phyloP scores from a whole-genome alignment of 1,284 basidiomycete genomes.

The Meripilus lineatus region DNA sequence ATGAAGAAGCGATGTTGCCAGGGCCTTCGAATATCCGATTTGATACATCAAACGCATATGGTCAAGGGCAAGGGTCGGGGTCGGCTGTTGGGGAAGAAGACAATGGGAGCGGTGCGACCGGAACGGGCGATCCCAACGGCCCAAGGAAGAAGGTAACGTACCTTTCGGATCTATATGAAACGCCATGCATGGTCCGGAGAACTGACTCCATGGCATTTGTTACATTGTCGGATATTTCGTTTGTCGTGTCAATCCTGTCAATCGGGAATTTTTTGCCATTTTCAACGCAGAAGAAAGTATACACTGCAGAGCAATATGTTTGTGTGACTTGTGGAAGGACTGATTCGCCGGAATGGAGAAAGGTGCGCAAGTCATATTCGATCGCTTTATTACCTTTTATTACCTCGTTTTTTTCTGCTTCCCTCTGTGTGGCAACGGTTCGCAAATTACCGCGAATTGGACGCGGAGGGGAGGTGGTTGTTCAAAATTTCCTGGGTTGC shows the following conservation, averaged over 20 bases:
- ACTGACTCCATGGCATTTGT: slow-evolving; percentile 1
- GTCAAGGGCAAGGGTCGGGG: neutral
- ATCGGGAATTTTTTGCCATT: too few species aligned
- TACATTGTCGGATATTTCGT: neutral
- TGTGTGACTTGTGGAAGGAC: slow-evolving; percentile 77
- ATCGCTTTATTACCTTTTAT: slow-evolving; percentile 11
- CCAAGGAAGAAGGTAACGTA: slow-evolving; percentile 42
- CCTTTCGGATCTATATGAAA: too few species aligned
- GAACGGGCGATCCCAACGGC: neutral
- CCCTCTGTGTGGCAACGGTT: too few species aligned
- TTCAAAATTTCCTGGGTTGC: too few species aligned
- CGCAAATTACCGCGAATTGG: too few species aligned
- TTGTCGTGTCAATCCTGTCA: too few species aligned
- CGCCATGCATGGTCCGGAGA: too few species aligned
- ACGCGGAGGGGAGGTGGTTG: too few species aligned
- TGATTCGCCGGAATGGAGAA: slow-evolving; percentile 82
- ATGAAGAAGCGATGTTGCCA: slow-evolving; percentile 10
- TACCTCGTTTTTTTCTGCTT: slow-evolving; percentile 17
- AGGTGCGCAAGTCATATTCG: slow-evolving; percentile 39
- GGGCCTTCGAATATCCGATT: slow-evolving; percentile 2
- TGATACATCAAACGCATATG: slow-evolving; percentile 1
- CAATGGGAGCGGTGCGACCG: neutral
- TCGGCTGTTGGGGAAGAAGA: slow-evolving; percentile 12
- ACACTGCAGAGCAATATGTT: slow-evolving; percentile 59
- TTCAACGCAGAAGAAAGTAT: slow-evolving; percentile 44